phyloP scores from a whole-genome alignment of 208 protist genomes.

The Acanthamoeba lenticulata region DNA sequence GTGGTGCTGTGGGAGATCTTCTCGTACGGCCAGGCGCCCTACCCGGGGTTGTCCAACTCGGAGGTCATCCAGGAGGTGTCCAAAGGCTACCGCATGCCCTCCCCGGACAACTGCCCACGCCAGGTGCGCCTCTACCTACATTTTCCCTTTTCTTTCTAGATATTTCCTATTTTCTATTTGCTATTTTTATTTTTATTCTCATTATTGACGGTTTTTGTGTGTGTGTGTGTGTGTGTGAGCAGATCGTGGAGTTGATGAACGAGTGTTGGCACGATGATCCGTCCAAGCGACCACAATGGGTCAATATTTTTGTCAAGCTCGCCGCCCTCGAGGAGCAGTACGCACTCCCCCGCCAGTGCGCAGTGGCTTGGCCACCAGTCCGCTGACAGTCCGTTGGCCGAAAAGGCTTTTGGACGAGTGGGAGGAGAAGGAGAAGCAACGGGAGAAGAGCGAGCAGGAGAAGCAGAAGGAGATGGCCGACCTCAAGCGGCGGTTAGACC shows the following conservation, averaged over 20 bases:
- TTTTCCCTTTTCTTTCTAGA: background rate
- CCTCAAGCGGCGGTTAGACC: background rate
- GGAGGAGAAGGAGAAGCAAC: background rate
- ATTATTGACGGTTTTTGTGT: background rate
- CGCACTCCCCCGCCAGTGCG: background rate
- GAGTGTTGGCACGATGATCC: conserved; percentile 61
- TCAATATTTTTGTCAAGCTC: conserved; percentile 13
- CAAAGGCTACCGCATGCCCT: conserved; percentile 25
- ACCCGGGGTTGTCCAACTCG: conserved; percentile 21
- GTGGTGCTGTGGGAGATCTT: conserved; percentile 62
- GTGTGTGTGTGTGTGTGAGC: background rate
- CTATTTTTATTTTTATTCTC: background rate
- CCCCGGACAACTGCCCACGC: background rate
- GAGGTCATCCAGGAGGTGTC: conserved; percentile 55
- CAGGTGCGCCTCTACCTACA: background rate
- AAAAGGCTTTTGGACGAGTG: background rate
- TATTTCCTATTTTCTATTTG: background rate
- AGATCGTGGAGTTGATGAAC: conserved; percentile 17
- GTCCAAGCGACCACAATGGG: background rate
- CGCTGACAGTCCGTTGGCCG: background rate
- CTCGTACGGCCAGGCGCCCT: background rate
- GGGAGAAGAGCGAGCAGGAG: background rate
- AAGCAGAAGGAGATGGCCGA: conserved; percentile 5
- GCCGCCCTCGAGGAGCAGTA: conserved; percentile 16
- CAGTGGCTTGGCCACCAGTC: background rate